Evolutionary conservation across 352 stramenopile species (phyloP).

Genomic region (Pythium plurisporium): DNA sequence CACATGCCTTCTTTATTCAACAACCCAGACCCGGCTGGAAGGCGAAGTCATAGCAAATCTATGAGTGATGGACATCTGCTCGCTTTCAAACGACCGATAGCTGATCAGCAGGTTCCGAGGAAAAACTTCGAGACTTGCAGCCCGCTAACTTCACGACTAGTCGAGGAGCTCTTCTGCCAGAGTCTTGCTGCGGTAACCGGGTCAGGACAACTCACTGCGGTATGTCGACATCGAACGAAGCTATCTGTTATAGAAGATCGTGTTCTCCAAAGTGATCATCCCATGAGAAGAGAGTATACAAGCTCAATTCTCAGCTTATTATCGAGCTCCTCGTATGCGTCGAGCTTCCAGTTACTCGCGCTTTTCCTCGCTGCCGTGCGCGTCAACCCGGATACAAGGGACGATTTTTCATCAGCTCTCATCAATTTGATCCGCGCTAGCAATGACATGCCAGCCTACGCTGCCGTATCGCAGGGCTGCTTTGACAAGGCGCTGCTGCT

Average conservation of each 20-base stretch:
- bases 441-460: neutral
- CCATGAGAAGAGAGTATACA: neutral
- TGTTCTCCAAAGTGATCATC: too few relatives aligned
- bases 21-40: too few relatives aligned
- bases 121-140: neutral
- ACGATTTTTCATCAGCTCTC: neutral
- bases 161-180: constrained; percentile 1
- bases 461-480: neutral
- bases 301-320: neutral
- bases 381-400: neutral
- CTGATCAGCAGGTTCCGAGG: neutral
- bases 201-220: too few relatives aligned
- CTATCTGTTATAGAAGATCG: too few relatives aligned
- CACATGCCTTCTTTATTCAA: neutral
- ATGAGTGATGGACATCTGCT: neutral
- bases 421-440: neutral
- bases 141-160: neutral
- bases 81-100: neutral
- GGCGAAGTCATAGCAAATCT: neutral
- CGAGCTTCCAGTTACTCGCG: constrained; percentile 1
- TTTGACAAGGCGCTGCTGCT: constrained; percentile 9
- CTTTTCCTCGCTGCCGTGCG: neutral
- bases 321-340: neutral
- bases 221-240: too few relatives aligned
- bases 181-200: too few relatives aligned